A percentile compares a stretch with the other conserved stretches of the same genome.
Evolutionary conservation across 106 monocot genomes (phyloP).

Genomic region (Xerophyta viscosa): DNA sequence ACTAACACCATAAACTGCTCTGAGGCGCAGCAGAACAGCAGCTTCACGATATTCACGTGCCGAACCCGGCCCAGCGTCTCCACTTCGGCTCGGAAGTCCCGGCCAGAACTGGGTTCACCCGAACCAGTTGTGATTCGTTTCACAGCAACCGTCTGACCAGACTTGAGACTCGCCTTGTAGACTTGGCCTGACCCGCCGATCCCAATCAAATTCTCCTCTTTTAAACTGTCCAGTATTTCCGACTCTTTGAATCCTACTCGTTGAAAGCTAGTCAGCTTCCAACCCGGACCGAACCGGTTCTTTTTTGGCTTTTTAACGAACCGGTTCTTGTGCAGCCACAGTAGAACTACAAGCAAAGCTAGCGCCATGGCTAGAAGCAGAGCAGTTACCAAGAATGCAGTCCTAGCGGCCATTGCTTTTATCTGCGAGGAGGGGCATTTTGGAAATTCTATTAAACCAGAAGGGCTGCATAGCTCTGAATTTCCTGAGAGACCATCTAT

Average conservation of each 20-base stretch:
- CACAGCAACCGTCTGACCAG: conserved; percentile 47
- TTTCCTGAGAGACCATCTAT: conserved; percentile 18
- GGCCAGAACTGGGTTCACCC: conserved; percentile 12
- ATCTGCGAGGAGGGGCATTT: not conserved
- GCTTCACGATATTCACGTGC: conserved; percentile 59
- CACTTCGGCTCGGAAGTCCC: conserved; percentile 37
- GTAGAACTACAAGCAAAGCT: conserved; percentile 12
- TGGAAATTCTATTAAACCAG: not conserved
- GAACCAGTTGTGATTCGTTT: conserved; percentile 28
- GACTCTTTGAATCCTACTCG: conserved; percentile 29
- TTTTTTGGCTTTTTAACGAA: not conserved
- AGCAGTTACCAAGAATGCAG: conserved; percentile 1
- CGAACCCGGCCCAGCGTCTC: conserved; percentile 44
- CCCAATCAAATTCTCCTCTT: conserved; percentile 38
- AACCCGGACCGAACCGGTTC: conserved; percentile 1
- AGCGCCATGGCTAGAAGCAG: conserved; percentile 14
- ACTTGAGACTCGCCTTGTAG: conserved; percentile 21
- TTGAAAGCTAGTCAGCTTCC: conserved; percentile 43
- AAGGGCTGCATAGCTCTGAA: conserved; percentile 32
- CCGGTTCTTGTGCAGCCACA: conserved; percentile 7
- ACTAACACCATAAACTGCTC: conserved; percentile 32
- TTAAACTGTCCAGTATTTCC: conserved; percentile 28
- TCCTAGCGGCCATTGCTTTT: not conserved
- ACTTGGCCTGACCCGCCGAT: conserved; percentile 37
- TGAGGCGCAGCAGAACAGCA: conserved; percentile 53